A percentile compares a stretch with the other conserved stretches of the same genome.
phyloP scores from a whole-genome alignment of 2,329 filamentous ascomycete genomes.

The Ascochyta clinopodiicola region DNA sequence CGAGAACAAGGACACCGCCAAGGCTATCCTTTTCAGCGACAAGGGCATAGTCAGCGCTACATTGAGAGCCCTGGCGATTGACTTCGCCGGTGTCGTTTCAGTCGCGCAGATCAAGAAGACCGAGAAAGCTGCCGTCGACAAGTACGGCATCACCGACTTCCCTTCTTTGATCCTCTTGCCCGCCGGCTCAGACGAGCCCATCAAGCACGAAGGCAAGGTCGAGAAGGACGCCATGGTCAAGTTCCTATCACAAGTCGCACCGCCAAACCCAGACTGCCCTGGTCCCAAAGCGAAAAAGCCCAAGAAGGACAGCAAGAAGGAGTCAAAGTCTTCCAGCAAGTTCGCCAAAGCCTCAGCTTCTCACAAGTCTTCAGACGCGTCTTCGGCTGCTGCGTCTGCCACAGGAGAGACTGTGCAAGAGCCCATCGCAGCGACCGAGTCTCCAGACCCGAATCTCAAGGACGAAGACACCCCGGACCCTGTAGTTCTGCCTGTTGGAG shows the following conservation, averaged over 20 bases:
- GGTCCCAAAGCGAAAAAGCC: constrained; percentile 56
- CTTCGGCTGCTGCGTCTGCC: constrained; percentile 56
- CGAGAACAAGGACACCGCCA: constrained; percentile 71
- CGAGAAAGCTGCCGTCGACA: constrained; percentile 72
- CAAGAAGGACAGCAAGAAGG: constrained; percentile 54
- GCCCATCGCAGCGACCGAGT: constrained; percentile 59
- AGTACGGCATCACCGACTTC: constrained; percentile 78
- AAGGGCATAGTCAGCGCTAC: constrained; percentile 88
- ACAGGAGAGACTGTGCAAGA: constrained; percentile 59
- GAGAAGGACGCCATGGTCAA: constrained; percentile 82
- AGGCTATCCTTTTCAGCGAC: constrained; percentile 90
- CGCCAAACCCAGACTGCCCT: constrained; percentile 79
- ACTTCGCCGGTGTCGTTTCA: constrained; percentile 80
- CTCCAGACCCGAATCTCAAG: constrained; percentile 58
- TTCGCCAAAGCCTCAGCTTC: constrained; percentile 60
- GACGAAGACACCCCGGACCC: constrained; percentile 55
- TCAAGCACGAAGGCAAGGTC: constrained; percentile 81
- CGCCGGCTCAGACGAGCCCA: constrained; percentile 69
- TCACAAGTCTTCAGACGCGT: constrained; percentile 58
- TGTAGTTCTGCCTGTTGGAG: constrained; percentile 60
- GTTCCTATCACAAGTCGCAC: constrained; percentile 80
- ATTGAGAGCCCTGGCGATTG: constrained; percentile 84
- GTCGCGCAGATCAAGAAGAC: constrained; percentile 86
- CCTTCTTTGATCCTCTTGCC: constrained; percentile 83
- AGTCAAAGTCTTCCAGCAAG: constrained; percentile 55